Base-by-base conservation (phyloP, 768 basidiomycete species). In the Russula compacta region DNA sequence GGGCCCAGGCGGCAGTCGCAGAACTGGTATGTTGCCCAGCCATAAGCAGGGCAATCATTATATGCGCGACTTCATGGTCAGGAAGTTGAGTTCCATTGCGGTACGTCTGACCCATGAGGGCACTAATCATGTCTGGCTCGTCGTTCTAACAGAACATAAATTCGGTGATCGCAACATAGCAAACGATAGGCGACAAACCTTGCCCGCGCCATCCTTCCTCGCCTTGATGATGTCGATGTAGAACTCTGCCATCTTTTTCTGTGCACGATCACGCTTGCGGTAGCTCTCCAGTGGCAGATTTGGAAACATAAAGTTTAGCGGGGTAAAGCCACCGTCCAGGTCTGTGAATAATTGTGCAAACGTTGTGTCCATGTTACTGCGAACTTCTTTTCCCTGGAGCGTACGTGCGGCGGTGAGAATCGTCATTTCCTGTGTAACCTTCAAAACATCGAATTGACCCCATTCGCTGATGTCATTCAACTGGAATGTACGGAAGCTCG, bases 11-110 rank as follows among this genome's bases (percentile, higher is more conserved):
- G 36, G 85, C 85, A 21, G 92, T 87, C 2, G 97, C 87, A 14
- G 97, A 97, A 67, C 89, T 92, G 0, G 97, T 99, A 74, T 99
- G 97, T 75, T 99, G 97, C 42, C 97, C 97, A 47, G 97, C 97
- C 97, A 99, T 98, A 65, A 99, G 85, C 49, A 99, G 82, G 15
- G 97, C 97, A 69, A 98, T 99, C 87, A 99, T 85, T 70, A 99
- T 95, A 71, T 98, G 97, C 0, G 97, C 94, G 61, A 98, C 88
- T 73, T 98, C 92, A 66, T 89, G 86, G 70, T 99, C 94, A 63
- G 79, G 81, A 43, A 98, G 79, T 2, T 78, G 70, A 48, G 80
- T 78, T 58, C 97, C 97, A 67, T 82, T 79, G 64, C 89, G 88
- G 75, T 99, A 98, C 53, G 77, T 81, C 70, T 94, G 89, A 63